Percentiles rank a stretch among this genome's conserved stretches.
These are phyloP conservation scores for Lentinula sp. DNA, from an alignment of 768 basidiomycete genomes.

Conservation along the genomic window DNA sequence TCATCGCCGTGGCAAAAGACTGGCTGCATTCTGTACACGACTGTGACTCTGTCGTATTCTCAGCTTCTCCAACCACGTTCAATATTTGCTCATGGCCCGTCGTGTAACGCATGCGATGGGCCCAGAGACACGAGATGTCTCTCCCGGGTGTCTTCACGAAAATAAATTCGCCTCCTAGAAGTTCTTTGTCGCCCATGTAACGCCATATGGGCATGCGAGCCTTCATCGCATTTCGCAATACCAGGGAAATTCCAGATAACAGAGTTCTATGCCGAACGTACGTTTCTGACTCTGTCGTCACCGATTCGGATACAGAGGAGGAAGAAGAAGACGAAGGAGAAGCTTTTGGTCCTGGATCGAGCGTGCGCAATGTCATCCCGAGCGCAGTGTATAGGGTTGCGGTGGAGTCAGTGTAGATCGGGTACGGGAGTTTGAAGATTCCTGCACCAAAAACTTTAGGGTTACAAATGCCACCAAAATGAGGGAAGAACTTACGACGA, in stretches of 20 bases:
- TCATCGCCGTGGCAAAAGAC: not conserved
- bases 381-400: conserved; percentile 50
- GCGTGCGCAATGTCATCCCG: conserved; percentile 39
- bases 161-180: conserved; percentile 72
- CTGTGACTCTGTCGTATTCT: not conserved
- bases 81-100: conserved; percentile 51
- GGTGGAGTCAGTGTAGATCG: conserved; percentile 60
- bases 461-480: not conserved
- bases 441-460: conserved; percentile 22
- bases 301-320: not conserved
- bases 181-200: conserved; percentile 50
- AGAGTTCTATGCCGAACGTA: conserved; percentile 44
- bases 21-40: not conserved
- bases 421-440: conserved; percentile 56
- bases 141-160: conserved; percentile 48
- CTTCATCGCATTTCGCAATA: conserved; percentile 46
- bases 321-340: not conserved
- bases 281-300: not conserved
- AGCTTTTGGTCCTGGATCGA: conserved; percentile 22
- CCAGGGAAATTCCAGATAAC: conserved; percentile 47
- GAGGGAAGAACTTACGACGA: conserved; percentile 17
- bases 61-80: conserved; percentile 43
- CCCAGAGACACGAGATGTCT: conserved; percentile 41
- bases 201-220: conserved; percentile 59
- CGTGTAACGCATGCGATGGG: conserved; percentile 61